Percentiles rank a stretch among this genome's conserved stretches.
Evolutionary conservation across 2,329 filamentous ascomycete species (phyloP).

Genomic region (Scleromitrula shiraiana): DNA sequence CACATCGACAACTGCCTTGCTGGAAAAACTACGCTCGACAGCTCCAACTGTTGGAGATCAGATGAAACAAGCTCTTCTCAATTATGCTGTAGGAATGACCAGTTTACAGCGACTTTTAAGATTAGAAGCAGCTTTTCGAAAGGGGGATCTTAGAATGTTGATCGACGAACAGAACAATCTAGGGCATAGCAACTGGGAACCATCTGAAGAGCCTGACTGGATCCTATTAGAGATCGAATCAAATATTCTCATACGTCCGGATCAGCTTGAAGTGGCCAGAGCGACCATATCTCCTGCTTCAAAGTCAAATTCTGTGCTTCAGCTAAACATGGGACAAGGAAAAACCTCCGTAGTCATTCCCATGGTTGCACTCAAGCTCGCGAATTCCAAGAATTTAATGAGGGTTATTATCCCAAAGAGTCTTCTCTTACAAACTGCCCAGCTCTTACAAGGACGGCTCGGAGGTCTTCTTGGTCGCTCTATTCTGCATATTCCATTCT

Average conservation of each 20-base stretch:
- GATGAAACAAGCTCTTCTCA: conserved; percentile 33
- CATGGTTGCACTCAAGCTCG: conserved; percentile 40
- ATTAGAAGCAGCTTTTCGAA: conserved; percentile 32
- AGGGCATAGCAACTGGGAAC: conserved; percentile 33
- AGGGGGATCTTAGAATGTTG: conserved; percentile 27
- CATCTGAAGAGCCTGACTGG: conserved; percentile 47
- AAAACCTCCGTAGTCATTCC: conserved; percentile 52
- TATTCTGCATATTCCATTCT: conserved; percentile 40
- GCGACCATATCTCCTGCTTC: conserved; percentile 50
- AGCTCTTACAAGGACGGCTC: conserved; percentile 36
- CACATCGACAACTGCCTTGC: conserved; percentile 33
- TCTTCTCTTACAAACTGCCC: conserved; percentile 38
- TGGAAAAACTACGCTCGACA: conserved; percentile 36
- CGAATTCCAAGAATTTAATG: conserved; percentile 34
- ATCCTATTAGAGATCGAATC: conserved; percentile 59
- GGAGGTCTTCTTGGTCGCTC: conserved; percentile 36
- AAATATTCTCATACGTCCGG: conserved; percentile 51
- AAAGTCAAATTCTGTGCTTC: conserved; percentile 48
- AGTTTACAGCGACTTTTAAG: conserved; percentile 37
- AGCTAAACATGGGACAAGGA: conserved; percentile 61
- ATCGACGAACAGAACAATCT: conserved; percentile 33
- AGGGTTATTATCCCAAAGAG: conserved; percentile 39
- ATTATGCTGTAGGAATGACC: conserved; percentile 34
- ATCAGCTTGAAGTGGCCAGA: conserved; percentile 54
- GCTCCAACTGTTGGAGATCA: conserved; percentile 14